Conservation (phyloP, 2,329 filamentous ascomycete species). For the Pseudogymnoascus sp. region DNA sequence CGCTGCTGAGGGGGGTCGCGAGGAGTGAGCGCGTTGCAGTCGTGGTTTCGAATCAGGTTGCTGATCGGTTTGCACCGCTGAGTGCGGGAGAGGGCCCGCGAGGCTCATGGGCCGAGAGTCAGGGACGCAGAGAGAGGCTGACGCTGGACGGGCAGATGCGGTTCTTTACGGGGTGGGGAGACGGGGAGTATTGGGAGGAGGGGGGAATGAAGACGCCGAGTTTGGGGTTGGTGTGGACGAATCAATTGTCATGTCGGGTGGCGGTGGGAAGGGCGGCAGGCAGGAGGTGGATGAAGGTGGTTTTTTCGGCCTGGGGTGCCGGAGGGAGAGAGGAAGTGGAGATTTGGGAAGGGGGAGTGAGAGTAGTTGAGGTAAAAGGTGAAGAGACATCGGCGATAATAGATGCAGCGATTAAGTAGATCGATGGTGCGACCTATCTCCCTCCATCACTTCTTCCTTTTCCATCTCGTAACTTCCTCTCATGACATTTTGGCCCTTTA, state of each 20-base stretch:
- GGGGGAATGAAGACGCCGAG: slow-evolving; percentile 69
- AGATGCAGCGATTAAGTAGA: not conserved
- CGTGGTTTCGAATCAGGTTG: slow-evolving; percentile 91
- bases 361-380: slow-evolving; percentile 19
- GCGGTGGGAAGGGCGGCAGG: slow-evolving; percentile 58
- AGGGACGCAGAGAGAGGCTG: slow-evolving; percentile 34
- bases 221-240: slow-evolving; percentile 82
- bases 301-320: slow-evolving; percentile 70
- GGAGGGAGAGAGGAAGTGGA: slow-evolving; percentile 60
- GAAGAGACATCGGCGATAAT: not conserved
- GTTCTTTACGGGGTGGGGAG: slow-evolving; percentile 94
- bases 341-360: slow-evolving; percentile 59
- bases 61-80: slow-evolving; percentile 62
- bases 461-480: too few relatives aligned
- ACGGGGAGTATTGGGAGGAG: slow-evolving; percentile 42
- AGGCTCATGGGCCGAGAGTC: slow-evolving; percentile 31
- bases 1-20: slow-evolving; percentile 68
- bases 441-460: too few relatives aligned
- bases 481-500: too few relatives aligned
- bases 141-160: slow-evolving; percentile 81
- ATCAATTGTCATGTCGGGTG: slow-evolving; percentile 76
- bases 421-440: not conserved
- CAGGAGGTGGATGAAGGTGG: slow-evolving; percentile 81
- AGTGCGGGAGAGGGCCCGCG: slow-evolving; percentile 20
- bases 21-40: slow-evolving; percentile 67